These are phyloP conservation scores for Rhipidocladum racemiflorum DNA, from an alignment of 176 grass and related monocot genomes.

Conservation along the genomic window DNA sequence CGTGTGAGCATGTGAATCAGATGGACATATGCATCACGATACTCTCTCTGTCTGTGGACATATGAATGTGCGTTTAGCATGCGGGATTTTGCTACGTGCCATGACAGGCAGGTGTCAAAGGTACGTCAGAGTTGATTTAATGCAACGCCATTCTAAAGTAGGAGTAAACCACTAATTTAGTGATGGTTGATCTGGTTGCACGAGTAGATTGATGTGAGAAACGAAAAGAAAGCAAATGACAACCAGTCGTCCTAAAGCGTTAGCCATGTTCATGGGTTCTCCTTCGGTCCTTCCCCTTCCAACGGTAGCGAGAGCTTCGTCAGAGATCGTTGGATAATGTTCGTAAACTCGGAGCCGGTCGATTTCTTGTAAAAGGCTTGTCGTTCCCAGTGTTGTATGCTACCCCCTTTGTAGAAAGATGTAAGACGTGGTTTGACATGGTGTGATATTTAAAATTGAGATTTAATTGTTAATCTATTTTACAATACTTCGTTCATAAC, in stretches of 20 bases:
- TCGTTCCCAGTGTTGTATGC: neutral
- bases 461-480: too few relatives aligned
- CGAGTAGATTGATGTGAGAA: neutral
- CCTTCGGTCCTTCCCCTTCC: slow-evolving; percentile 25
- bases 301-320: slow-evolving; percentile 21
- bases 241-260: slow-evolving; percentile 30
- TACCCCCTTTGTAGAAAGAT: neutral
- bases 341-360: neutral
- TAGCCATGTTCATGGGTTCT: slow-evolving; percentile 26
- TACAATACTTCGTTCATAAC: too few relatives aligned
- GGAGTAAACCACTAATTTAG: neutral
- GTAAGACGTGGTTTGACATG: too few relatives aligned
- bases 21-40: neutral
- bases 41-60: neutral
- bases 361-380: neutral
- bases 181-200: slow-evolving; percentile 16
- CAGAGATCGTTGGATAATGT: slow-evolving; percentile 4
- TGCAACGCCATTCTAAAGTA: neutral
- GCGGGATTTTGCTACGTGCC: neutral
- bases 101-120: neutral
- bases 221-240: neutral
- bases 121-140: neutral
- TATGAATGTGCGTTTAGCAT: too few relatives aligned
- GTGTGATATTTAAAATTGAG: neutral
- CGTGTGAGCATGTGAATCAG: neutral